Percentiles rank a stretch among this genome's conserved stretches.
phyloP scores from a whole-genome alignment of 169 alveolate species.

The Eimeria falciformis region DNA sequence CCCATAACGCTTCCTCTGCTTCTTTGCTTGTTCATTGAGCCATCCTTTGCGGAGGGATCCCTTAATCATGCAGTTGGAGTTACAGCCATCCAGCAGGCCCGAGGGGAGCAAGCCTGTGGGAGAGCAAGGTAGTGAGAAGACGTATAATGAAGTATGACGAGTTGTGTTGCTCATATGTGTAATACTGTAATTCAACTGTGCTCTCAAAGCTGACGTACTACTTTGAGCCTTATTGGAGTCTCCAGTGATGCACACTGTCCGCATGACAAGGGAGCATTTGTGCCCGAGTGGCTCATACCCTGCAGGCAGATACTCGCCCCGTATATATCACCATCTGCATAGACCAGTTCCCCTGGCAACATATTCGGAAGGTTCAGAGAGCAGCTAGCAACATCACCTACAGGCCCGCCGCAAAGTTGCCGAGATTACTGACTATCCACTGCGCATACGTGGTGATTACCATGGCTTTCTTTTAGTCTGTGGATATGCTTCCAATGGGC shows the following conservation, averaged over 20 bases:
- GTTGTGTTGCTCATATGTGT: background rate
- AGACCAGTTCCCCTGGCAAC: no score
- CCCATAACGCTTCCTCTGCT: constrained; percentile 29
- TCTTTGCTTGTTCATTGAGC: constrained; percentile 9
- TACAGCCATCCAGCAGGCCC: constrained; percentile 12
- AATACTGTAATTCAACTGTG: background rate
- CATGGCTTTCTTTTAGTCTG: constrained; percentile 22
- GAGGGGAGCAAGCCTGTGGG: constrained; percentile 52
- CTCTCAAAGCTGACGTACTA: background rate
- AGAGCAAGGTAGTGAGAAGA: background rate
- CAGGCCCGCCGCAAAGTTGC: no score
- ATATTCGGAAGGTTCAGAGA: no score
- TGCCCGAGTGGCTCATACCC: constrained; percentile 23
- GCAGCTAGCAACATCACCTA: no score
- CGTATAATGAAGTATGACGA: background rate
- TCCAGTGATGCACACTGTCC: constrained; percentile 28
- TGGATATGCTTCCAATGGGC: constrained; percentile 2
- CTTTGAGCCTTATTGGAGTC: background rate
- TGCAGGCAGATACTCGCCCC: background rate
- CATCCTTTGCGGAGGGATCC: constrained; percentile 49
- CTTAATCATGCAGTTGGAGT: constrained; percentile 9
- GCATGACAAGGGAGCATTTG: constrained; percentile 15
- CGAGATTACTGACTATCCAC: no score
- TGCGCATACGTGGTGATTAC: background rate
- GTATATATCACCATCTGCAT: no score